phyloP scores from a whole-genome alignment of 164 flowering plant species.

The Dillenia turbinata region DNA sequence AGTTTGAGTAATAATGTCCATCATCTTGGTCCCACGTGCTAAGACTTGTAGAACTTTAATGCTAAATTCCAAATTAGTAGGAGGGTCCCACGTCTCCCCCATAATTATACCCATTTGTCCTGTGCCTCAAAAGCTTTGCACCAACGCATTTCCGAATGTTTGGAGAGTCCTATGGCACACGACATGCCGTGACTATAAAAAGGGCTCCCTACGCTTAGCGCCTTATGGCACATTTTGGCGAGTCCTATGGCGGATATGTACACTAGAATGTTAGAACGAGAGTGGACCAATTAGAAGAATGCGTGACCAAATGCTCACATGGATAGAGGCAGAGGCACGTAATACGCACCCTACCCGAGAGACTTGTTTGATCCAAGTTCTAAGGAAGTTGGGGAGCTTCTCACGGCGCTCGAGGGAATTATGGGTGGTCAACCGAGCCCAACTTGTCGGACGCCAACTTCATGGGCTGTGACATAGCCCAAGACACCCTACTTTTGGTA shows the following conservation, averaged over 20 bases:
- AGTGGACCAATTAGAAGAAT: conserved; percentile 18
- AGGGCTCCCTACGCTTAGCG: conserved; percentile 39
- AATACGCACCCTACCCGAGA: conserved; percentile 18
- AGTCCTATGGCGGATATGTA: too few species aligned
- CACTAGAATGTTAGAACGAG: too few species aligned
- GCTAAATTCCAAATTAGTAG: too few species aligned
- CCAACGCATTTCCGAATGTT: too few species aligned
- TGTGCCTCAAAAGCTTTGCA: too few species aligned
- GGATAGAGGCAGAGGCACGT: conserved; percentile 18
- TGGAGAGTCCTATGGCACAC: too few species aligned
- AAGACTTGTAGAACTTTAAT: too few species aligned
- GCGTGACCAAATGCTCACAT: conserved; percentile 37
- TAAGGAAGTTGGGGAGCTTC: conserved; percentile 37
- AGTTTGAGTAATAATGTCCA: too few species aligned
- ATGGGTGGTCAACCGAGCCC: conserved; percentile 47
- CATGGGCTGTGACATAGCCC: too few species aligned
- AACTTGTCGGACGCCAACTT: conserved; percentile 38
- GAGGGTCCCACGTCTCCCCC: too few species aligned
- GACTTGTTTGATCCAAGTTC: conserved; percentile 42
- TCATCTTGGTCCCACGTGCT: too few species aligned
- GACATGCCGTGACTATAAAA: conserved; percentile 31
- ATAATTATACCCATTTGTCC: too few species aligned
- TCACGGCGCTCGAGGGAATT: conserved; percentile 33
- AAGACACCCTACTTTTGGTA: conserved; percentile 40
- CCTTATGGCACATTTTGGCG: conserved; percentile 59